Base-by-base conservation (phyloP, 1,139 yeast species). In the Hansenula sp. region DNA sequence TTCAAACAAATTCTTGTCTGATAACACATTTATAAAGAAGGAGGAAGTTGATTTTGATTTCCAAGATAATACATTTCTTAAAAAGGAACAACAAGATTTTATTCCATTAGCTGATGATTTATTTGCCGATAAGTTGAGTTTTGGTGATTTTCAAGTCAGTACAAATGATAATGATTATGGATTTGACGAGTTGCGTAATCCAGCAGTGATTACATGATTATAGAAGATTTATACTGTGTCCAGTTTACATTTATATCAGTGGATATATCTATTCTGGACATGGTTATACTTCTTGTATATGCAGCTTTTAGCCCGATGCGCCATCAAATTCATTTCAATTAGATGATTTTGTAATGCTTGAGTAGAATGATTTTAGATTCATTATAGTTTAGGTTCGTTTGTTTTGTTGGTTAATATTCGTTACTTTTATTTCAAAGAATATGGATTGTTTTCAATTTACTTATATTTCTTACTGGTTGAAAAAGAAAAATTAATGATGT, bases 101-200 rank as follows among this genome's bases (percentile, higher is more conserved):
- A 12, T 37, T 34, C 25, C 37, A 21, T 29, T 33, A 32, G 20
- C 31, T 24, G 25, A 33, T 19, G 20, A 12, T 18, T 2, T 27
- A n/a, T 35, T 42, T 33, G 36, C 28, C 29, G 49, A 44, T n/a
- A 41, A 43, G 32, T n/a, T 44, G 30, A 38, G 10, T 20, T 37
- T 47, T 29, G 48, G 41, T 28, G 55, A 47, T 35, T 50, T 40
- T 39, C 52, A 45, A 36, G 46, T 43, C 9, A 42, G 38, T 29
- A 28, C 51, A 42, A 37, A 35, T 42, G 59, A 54, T 48, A 47
- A 47, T 39, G 50, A 47, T 34, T 53, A 52, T 50, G 65, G 51
- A 43, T 57, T 61, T 53, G 66, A 60, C 55, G 63, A 61, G 62
- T 62, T 64, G 68, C 67, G 68, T 61, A 62, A 64, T 63, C 68